Evolutionary conservation across 192 early-diverging fungal genomes (phyloP).

Genomic region (Cladochytrium replicatum): DNA sequence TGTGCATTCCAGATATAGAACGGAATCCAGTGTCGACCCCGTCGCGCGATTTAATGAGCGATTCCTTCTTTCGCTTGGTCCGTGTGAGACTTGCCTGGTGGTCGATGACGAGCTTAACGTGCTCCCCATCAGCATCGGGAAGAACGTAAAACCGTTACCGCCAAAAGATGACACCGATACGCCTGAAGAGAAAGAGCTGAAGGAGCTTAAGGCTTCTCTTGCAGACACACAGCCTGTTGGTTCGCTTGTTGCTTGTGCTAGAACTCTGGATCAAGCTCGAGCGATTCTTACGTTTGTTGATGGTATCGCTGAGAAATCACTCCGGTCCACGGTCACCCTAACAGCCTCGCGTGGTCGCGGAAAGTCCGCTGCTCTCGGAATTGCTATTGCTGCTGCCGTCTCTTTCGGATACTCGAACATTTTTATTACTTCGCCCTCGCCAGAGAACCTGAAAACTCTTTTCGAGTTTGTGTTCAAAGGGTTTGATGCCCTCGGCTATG

Average conservation of each 20-base stretch:
- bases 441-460: conserved; percentile 96
- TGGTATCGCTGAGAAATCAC: conserved; percentile 86
- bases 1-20: conserved; percentile 91
- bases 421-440: conserved; percentile 94
- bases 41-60: conserved; percentile 96
- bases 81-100: conserved; percentile 80
- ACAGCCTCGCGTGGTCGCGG: conserved; percentile 95
- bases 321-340: conserved; percentile 82
- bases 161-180: conserved; percentile 27
- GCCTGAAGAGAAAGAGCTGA: conserved; percentile 53
- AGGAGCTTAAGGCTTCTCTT: conserved; percentile 74
- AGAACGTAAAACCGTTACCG: conserved; percentile 83
- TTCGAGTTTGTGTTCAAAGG: conserved; percentile 98
- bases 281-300: conserved; percentile 96
- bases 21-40: conserved; percentile 86
- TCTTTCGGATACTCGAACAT: conserved; percentile 98
- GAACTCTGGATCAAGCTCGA: conserved; percentile 92
- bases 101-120: conserved; percentile 98
- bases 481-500: conserved; percentile 95
- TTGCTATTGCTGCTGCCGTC: conserved; percentile 90
- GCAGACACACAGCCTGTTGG: conserved; percentile 88
- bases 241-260: conserved; percentile 63
- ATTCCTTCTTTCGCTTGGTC: conserved; percentile 87
- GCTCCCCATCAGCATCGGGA: conserved; percentile 83
- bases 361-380: conserved; percentile 92